Evolutionary conservation across 2,329 filamentous ascomycete genomes (phyloP), one percentile per base, ranked within the genome.

Genomic region (Juglanconis oblonga): DNA sequence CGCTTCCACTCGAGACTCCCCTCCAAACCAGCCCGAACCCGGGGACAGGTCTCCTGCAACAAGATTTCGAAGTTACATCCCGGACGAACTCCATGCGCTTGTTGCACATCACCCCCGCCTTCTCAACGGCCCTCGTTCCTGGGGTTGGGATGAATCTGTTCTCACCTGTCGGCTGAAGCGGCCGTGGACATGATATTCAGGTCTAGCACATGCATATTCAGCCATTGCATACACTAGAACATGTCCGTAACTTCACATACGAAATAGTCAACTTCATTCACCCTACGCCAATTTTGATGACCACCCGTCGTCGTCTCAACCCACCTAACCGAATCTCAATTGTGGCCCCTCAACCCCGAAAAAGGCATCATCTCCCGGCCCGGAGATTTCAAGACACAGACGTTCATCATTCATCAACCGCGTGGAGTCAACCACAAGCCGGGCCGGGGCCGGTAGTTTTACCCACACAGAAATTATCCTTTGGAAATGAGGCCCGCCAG

Each of bases 31-130:
- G 47, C 11, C 29, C 31, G 52, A 49, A 32, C 35, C 52, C 36
- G 35, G 49, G 52, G 6, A 13, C 24, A 31, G n/a, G 47, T 13
- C 47, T 33, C 11, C 29, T 49, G 31, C 48, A 38, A 35, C 53
- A 61, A 61, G 58, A 61, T 57, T 62, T 58, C 52, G 55, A 31
- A 49, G 56, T 62, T 50, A 54, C 52, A 62, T 55, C 57, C 59
- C 60, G 57, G 57, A 32, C 33, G 31, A 52, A 52, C n/a, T 13
- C 33, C n/a, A 36, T 48, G 47, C 52, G 45, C 47, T 45, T 35
- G n/a, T 55, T 55, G 31, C 56, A 55, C 14, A 56, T 48, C 52
- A 36, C 11, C 44, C 53, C 52, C 55, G 45, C 58, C 33, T 57
- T 55, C 40, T 38, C 53, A n/a, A 57, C 35, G 48, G 29, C 32